Base-by-base conservation (phyloP, 2,329 filamentous ascomycete species). In the Penicillium sp. region DNA sequence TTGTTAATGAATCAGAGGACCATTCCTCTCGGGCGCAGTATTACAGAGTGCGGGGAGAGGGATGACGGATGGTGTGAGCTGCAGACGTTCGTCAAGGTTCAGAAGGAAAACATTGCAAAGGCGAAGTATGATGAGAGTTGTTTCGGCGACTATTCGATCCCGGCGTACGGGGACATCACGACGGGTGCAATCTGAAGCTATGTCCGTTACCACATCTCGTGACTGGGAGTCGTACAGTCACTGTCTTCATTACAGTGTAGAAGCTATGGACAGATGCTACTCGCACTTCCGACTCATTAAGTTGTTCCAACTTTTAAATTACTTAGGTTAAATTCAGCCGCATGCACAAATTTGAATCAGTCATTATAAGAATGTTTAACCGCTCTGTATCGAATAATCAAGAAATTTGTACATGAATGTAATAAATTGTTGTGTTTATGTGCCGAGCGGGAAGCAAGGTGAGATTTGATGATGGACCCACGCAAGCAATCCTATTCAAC, bases 11-110 rank as follows among this genome's bases (percentile, higher is more conserved):
- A 88, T 64, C 84, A 88, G 68, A 75, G 86, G 28, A 89, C 85
- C 0, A 61, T 89, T 1, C 85, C 85, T 1, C 71, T 89, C 0
- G 82, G 84, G 6, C 67, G 67, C 52, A 87, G 82, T 60, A 82
- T 87, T 53, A 67, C 77, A 1, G 78, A 81, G 51, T 89, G 86
- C 58, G 83, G 79, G 1, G 63, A 75, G 10, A 71, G 85, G 4
- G 77, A 82, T 38, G 86, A 89, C 64, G 86, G 85, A 0, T 89
- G 86, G 85, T 89, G 86, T 63, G 84, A 88, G 62, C 65, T 89
- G 43, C 75, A 76, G 3, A 82, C 82, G 0, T 88, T 89, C 60
- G 61, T 89, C 38, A 65, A 77, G 53, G 72, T 82, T 5, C 81
- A 85, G 69, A 73, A 80, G 52, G 71, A 69, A 53, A 82, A 82